These are phyloP conservation scores for Wickerhamiella kurtzmanii DNA, from an alignment of 805 yeast genomes.

Conservation along the genomic window DNA sequence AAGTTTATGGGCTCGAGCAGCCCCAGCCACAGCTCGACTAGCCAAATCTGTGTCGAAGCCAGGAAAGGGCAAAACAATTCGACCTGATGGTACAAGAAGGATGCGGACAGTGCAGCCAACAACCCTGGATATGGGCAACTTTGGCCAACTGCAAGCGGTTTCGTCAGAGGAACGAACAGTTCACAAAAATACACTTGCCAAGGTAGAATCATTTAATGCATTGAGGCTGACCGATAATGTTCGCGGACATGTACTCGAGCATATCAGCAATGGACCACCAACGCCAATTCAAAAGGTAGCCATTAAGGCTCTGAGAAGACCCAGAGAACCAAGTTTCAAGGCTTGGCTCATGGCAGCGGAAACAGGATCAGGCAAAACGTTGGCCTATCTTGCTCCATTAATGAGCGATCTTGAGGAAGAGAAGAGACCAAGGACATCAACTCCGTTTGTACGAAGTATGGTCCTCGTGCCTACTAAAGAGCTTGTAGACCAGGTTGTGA, in stretches of 20 bases:
- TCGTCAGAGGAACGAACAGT: conserved; percentile 19
- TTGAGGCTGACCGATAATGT: conserved; percentile 55
- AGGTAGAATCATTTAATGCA: conserved; percentile 51
- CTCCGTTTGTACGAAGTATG: conserved; percentile 42
- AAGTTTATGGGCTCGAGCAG: not conserved
- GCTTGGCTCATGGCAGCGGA: conserved; percentile 83
- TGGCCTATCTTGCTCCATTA: conserved; percentile 76
- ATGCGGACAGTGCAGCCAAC: conserved; percentile 8
- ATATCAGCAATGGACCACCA: conserved; percentile 28
- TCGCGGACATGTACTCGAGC: conserved; percentile 36
- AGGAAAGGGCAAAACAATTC: conserved; percentile 11
- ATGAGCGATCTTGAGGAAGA: conserved; percentile 51
- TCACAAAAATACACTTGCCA: conserved; percentile 31
- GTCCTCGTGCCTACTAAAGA: conserved; percentile 86
- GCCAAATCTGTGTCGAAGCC: conserved; percentile 11
- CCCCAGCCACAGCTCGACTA: conserved; percentile 2
- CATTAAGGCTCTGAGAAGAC: conserved; percentile 39
- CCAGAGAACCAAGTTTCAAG: conserved; percentile 31
- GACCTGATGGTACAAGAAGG: not conserved
- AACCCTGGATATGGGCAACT: conserved; percentile 24
- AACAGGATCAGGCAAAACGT: conserved; percentile 93
- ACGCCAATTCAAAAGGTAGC: conserved; percentile 78
- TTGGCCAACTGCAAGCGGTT: conserved; percentile 21
- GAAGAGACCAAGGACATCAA: conserved; percentile 26
- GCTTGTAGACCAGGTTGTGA: conserved; percentile 64